Base-by-base conservation (phyloP, 805 yeast genomes). In the Starmerella asiatica region DNA sequence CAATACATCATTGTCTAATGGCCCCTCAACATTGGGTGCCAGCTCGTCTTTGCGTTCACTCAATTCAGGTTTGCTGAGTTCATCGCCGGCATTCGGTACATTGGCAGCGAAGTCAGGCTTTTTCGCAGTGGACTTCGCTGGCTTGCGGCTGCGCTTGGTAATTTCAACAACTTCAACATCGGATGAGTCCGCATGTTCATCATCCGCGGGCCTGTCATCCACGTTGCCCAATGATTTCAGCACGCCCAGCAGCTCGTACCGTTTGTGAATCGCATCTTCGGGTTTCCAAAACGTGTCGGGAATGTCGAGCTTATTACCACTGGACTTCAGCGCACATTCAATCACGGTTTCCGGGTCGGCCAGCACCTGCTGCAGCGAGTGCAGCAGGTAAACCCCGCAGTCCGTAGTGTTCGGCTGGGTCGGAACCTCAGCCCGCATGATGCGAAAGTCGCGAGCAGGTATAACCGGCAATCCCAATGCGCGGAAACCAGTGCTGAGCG, bases 351-450 rank as follows among this genome's bases (percentile, higher is more conserved):
- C 49, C 0, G 75, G 71, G 29, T 70, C 58, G 19, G 61, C 60
- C 34, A 78, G 63, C 58, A 82, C 76, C 46, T 69, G 72, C 41
- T 65, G 63, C 11, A 77, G 68, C 50, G 80, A 85, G 49, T 77
- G 77, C 14, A 91, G 77, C 2, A 88, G 81, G 60, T 82, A 95
- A 17, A 91, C 73, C 1, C 98, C 98, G 62, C 98, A 91, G 56
- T 91, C 98, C 55, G 85, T 82, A 60, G 77, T 75, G 56, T 91
- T 91, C 23, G 76, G 75, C 54, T 91, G 98, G 43, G 69, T 74
- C 1, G 96, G 94, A 0, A 84, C 91, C 4, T 63, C 54, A 4
- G 76, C 74, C 6, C 64, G 57, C 37, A 63, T 56, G 34, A 21
- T 72, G 59, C 32, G 65, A 57, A 80, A 79, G 11, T 61, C 62